Evolutionary conservation across 2,329 filamentous ascomycete genomes (phyloP), one percentile per base, ranked within the genome.

Genomic region (Trichoderma brevicompactum): DNA sequence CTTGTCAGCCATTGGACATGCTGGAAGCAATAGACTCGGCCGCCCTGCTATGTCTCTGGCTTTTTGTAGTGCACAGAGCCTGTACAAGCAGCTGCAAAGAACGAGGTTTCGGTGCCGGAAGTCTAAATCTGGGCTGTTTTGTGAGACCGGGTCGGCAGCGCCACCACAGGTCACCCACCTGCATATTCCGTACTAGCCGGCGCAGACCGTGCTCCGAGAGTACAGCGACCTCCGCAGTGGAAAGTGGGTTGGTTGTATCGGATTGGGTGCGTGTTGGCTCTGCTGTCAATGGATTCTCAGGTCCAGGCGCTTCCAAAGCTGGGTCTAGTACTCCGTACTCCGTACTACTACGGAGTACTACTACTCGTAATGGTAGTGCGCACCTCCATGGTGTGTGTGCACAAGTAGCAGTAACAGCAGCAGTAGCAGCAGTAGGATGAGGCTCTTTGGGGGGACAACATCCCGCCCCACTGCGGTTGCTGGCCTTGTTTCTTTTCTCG

Each of bases 151-250:
- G 60, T 55, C 60, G 50, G 49, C 49, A 44, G 53, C 38, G 53
- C 53, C 53, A 53, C 60, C 19, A 55, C 43, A 53, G 23, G 60
- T 48, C 49, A 64, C 50, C 60, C 60, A 54, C 60, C 60, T 64
- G 60, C 60, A 64, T 46, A 62, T 62, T 62, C 59, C 59, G 59
- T 62, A 62, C 59, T 62, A 62, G 59, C 59, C 59, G 59, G 59
- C 59, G 46, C 56, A 62, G 59, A 52, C 59, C 59, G 59, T 62
- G 46, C 59, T 62, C 59, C 59, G 46, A 43, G 12, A n/a, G 38
- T 17, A 52, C 38, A 43, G 36, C 32, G 44, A 49, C 59, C 59
- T 62, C 59, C 59, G 59, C 48, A 62, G 36, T n/a, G 10, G 15
- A 38, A 28, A 49, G 44, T 49, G 56, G 44, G 19, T 49, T 50